Conservation (phyloP, 306 rosid species). For the Gastrolobium villosum region DNA sequence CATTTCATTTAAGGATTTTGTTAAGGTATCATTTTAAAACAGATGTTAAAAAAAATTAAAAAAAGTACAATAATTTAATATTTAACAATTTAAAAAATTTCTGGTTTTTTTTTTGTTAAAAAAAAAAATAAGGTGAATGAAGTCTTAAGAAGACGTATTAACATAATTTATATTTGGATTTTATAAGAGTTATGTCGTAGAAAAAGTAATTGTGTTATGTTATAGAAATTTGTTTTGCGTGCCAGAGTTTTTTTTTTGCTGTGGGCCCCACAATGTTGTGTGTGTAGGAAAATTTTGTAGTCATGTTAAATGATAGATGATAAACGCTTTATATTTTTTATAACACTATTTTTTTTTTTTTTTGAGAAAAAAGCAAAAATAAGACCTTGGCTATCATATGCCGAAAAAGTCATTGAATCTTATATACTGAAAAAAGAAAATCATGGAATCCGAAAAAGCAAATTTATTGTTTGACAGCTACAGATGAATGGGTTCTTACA, state of each 20-base stretch:
- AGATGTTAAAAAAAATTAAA: background rate
- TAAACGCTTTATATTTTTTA: too few relatives aligned
- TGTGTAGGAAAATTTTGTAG: too few relatives aligned
- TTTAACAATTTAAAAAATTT: background rate
- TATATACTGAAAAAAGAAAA: background rate
- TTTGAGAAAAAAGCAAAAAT: background rate
- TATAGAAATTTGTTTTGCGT: too few relatives aligned
- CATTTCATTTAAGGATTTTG: background rate
- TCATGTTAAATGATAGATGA: too few relatives aligned
- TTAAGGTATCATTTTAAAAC: background rate
- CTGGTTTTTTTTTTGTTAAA: too few relatives aligned
- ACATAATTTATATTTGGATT: too few relatives aligned
- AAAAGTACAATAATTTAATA: background rate
- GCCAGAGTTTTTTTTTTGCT: too few relatives aligned
- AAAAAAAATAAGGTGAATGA: background rate
- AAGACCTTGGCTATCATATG: background rate
- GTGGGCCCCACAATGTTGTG: too few relatives aligned
- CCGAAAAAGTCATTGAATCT: background rate
- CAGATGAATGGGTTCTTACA: background rate
- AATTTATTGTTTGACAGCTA: constrained; percentile 24
- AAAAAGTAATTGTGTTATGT: too few relatives aligned
- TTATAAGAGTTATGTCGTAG: too few relatives aligned
- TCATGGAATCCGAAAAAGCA: background rate
- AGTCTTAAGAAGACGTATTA: too few relatives aligned
- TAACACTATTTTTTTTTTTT: background rate